Evolutionary conservation across 1,139 yeast species (phyloP), one percentile per base, ranked within the genome.

Genomic region (Saccharomyces hybrid): DNA sequence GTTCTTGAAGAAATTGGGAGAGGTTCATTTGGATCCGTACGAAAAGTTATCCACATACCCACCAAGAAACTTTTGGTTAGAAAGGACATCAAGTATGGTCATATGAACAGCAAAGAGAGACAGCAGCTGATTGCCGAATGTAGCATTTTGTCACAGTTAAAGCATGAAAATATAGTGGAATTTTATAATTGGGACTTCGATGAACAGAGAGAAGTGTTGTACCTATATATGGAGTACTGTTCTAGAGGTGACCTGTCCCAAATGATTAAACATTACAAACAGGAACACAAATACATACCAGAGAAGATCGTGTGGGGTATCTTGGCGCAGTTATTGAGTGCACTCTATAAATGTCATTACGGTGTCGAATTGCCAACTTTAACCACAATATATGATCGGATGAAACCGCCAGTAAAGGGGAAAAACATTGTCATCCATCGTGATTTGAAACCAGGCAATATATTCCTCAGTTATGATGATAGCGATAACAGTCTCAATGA

Each of bases 161-260:
- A 84, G 55, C 97, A 93, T 66, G 93, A 93, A 4, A 88, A 91
- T 64, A 91, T 93, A 50, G 99, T 93, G n/a, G 90, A 87, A 62
- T 93, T 91, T 66, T 79, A 85, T 55, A 83, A 83, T 53, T 96
- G 91, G 70, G 96, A 88, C 60, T 96, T 89, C 64, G 77, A 87
- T 34, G 79, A 83, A 4, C 84, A 82, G 27, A 77, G 77, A 49
- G 90, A 88, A 62, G 77, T 82, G 59, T 84, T 93, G 16, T 93
- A 89, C 65, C 79, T 93, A 26, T 93, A 93, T 70, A 93, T 93
- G 98, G 99, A 93, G 66, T 93, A 86, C 69, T 93, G 99, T 67
- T 95, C 91, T 52, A 96, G 96, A 3, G 99, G 99, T 1, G 99
- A 93, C 67, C 72, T 93, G 56, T 87, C 95, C 0, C 83, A 82